Evolutionary conservation across 2,329 filamentous ascomycete species (phyloP), one percentile per base, ranked within the genome.

Genomic region (Monosporascus sp.): DNA sequence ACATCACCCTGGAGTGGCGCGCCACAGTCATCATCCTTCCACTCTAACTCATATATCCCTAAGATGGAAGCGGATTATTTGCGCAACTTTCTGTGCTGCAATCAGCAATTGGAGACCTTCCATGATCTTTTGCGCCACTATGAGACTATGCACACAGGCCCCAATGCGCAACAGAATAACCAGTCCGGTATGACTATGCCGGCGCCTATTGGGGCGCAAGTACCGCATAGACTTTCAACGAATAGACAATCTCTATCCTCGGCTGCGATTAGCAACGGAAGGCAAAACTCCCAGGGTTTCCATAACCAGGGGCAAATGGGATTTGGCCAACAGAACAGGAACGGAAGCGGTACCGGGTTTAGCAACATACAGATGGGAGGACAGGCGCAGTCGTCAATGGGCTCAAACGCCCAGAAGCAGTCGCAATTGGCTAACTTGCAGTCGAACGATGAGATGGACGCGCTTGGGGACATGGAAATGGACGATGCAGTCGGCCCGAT

Each of bases 61-160:
- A 97, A 96, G 71, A 84, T 97, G 67, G 94, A 99, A 72, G 93
- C 93, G 56, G 94, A 93, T 67, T 99, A 97, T 70, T 95, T 97
- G 90, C 88, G 88, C 71, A 92, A 97, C 74, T 97, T 97, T 73
- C 88, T 88, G 50, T 99, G 94, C 75, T 99, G 94, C 73, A 91
- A 91, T 64, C 83, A 90, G 64, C 93, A 87, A 35, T 81, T 97
- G 60, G 88, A 92, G 24, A 95, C 92, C 49, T 82, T 99, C 61
- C 94, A 99, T 73, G 94, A 97, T 67, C 79, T 99, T 47, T 78
- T 99, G 47, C 91, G 96, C 68, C 94, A 99, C 70, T 99, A 97
- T 68, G 94, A 99, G 72, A 93, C 97, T 72, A 84, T 88, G 52
- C 94, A 99, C 71, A 93, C 91, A 17, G 85, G 89, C 58, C 80